Conservation (phyloP, 2,329 filamentous ascomycete genomes). For the Lachnellula cervina region DNA sequence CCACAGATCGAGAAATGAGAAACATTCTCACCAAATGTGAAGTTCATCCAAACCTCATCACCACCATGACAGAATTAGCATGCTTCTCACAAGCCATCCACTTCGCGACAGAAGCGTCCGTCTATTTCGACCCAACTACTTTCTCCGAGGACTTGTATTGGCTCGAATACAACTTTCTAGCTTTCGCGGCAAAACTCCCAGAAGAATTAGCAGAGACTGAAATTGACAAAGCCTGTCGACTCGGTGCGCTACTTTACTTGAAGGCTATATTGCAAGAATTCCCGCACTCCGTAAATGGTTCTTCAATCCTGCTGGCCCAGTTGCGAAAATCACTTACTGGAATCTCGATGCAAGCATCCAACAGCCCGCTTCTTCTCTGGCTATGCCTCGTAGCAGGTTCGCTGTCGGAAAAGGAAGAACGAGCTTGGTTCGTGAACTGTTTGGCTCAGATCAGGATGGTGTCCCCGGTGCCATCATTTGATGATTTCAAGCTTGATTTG, state of each 20-base stretch:
- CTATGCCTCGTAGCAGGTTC: slow-evolving; percentile 9
- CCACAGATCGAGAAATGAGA: background rate
- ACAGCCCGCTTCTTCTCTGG: slow-evolving; percentile 9
- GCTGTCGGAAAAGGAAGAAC: slow-evolving; percentile 2
- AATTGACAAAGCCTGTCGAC: slow-evolving; percentile 15
- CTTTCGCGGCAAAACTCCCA: slow-evolving; percentile 6
- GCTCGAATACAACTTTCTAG: slow-evolving; percentile 19
- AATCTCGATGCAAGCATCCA: slow-evolving; percentile 2
- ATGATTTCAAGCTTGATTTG: background rate
- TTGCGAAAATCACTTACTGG: slow-evolving; percentile 8
- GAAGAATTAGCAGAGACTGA: background rate
- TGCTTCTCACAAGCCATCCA: slow-evolving; percentile 16
- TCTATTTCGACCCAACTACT: slow-evolving; percentile 7
- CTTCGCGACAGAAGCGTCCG: background rate
- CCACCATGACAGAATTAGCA: slow-evolving; percentile 11
- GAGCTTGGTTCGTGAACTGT: slow-evolving; percentile 4
- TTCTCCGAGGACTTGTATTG: slow-evolving; percentile 20
- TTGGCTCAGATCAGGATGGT: background rate
- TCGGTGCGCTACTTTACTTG: slow-evolving; percentile 17
- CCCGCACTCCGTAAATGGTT: slow-evolving; percentile 13
- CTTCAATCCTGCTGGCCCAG: slow-evolving; percentile 15
- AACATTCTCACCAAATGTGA: background rate
- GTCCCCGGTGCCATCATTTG: background rate
- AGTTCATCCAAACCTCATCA: slow-evolving; percentile 7
- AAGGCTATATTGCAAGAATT: slow-evolving; percentile 20